Evolutionary conservation across 2,329 filamentous ascomycete genomes (phyloP).

Genomic region (Paracoccidioides brasiliensis): DNA sequence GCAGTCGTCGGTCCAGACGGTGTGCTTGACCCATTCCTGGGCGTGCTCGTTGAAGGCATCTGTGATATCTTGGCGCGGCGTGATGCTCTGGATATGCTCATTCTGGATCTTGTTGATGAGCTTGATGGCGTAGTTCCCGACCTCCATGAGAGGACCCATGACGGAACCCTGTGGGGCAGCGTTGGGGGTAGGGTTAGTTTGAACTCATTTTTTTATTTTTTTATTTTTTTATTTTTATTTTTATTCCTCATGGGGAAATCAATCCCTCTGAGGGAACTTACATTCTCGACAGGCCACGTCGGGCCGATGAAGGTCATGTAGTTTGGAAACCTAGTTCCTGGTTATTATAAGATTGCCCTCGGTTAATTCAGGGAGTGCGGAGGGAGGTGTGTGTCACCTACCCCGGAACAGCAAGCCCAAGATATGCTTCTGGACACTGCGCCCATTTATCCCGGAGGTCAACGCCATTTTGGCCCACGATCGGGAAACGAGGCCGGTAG

Average conservation of each 20-base stretch:
- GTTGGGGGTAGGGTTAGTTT: conserved; percentile 11
- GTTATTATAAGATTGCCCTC: background rate
- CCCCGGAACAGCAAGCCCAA: conserved; percentile 17
- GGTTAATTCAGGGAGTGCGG: conserved; percentile 10
- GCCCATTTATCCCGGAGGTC: conserved; percentile 18
- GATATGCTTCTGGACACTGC: conserved; percentile 9
- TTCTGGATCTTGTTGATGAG: conserved; percentile 21
- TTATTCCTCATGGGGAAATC: too few species aligned
- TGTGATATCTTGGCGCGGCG: conserved; percentile 18
- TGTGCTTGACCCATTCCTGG: conserved; percentile 22
- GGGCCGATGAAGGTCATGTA: conserved; percentile 23
- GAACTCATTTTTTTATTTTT: too few species aligned
- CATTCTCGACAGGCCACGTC: conserved; percentile 34
- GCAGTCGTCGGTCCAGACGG: conserved; percentile 19
- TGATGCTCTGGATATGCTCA: conserved; percentile 21
- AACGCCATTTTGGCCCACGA: conserved; percentile 16
- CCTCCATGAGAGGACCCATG: conserved; percentile 12
- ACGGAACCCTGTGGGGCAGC: conserved; percentile 20
- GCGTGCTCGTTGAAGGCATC: conserved; percentile 24
- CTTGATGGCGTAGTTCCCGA: conserved; percentile 19
- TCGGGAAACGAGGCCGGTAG: conserved; percentile 17
- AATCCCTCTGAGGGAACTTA: conserved; percentile 12
- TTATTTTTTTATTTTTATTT: too few species aligned
- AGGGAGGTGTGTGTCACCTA: conserved; percentile 5
- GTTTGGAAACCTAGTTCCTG: conserved; percentile 20